These are phyloP conservation scores for Taphrina sp. DNA, from an alignment of 1,139 yeast genomes.

Conservation along the genomic window DNA sequence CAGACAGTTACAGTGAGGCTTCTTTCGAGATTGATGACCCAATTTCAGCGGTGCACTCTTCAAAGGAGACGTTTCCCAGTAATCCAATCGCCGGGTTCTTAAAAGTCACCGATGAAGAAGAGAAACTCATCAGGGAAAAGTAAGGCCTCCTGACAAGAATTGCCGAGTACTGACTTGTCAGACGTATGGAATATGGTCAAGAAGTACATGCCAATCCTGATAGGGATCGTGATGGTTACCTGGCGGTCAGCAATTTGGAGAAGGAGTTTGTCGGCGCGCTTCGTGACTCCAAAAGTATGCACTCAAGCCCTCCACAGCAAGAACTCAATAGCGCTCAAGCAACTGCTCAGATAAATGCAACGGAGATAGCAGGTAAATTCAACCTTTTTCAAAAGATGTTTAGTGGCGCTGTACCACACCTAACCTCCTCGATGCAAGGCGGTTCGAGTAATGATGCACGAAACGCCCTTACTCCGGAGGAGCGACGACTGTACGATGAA, in stretches of 20 bases:
- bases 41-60: slow-evolving; percentile 4
- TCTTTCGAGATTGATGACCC: slow-evolving; percentile 17
- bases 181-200: slow-evolving; percentile 20
- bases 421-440: slow-evolving; percentile 10
- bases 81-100: slow-evolving; percentile 15
- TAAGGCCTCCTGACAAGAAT: not conserved
- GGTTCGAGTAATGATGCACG: slow-evolving; percentile 7
- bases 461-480: slow-evolving; percentile 9
- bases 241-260: slow-evolving; percentile 22
- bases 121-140: slow-evolving; percentile 20
- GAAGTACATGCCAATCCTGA: slow-evolving; percentile 23
- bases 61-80: slow-evolving; percentile 7
- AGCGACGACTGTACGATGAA: slow-evolving; percentile 24
- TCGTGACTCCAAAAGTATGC: slow-evolving; percentile 14
- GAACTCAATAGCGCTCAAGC: not conserved
- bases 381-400: slow-evolving; percentile 24
- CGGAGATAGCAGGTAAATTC: slow-evolving; percentile 27
- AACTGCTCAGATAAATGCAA: slow-evolving; percentile 11
- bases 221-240: slow-evolving; percentile 26
- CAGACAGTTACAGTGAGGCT: slow-evolving; percentile 21
- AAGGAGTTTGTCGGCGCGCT: slow-evolving; percentile 21
- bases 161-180: not conserved
- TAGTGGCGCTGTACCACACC: slow-evolving; percentile 16
- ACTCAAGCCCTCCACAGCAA: slow-evolving; percentile 6
- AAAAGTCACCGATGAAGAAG: slow-evolving; percentile 22